phyloP scores from a whole-genome alignment of 805 yeast species.

The Dipodascus geniculatus region DNA sequence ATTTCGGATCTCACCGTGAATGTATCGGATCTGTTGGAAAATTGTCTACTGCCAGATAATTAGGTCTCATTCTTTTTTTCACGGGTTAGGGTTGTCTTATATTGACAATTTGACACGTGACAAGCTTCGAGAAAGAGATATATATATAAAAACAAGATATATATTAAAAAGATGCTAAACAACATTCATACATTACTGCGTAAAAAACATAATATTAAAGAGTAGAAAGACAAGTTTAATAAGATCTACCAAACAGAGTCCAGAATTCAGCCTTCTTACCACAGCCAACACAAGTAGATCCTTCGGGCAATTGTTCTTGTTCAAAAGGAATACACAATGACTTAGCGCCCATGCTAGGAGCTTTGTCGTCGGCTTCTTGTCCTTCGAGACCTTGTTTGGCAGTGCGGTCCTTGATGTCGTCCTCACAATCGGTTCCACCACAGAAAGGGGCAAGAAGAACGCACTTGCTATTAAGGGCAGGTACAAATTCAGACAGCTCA shows the following conservation, averaged over 20 bases:
- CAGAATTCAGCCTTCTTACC: slow-evolving; percentile 62
- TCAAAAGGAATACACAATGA: slow-evolving; percentile 92
- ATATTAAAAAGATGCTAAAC: background rate
- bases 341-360: slow-evolving; percentile 99
- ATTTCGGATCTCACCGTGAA: background rate
- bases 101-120: background rate
- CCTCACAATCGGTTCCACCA: slow-evolving; percentile 90
- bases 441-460: slow-evolving; percentile 95
- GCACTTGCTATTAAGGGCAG: slow-evolving; percentile 81
- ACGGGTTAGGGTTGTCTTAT: background rate
- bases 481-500: slow-evolving; percentile 87
- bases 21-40: background rate
- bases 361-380: slow-evolving; percentile 83
- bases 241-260: slow-evolving; percentile 96
- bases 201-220: background rate
- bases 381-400: slow-evolving; percentile 71
- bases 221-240: slow-evolving; percentile 30
- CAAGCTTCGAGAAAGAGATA: background rate
- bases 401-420: slow-evolving; percentile 83
- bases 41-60: too few relatives aligned
- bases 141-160: background rate
- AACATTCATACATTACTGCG: background rate
- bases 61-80: too few relatives aligned
- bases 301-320: slow-evolving; percentile 71
- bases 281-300: slow-evolving; percentile 79